Base-by-base conservation (phyloP, 768 basidiomycete genomes). In the Crucibulum laeve region DNA sequence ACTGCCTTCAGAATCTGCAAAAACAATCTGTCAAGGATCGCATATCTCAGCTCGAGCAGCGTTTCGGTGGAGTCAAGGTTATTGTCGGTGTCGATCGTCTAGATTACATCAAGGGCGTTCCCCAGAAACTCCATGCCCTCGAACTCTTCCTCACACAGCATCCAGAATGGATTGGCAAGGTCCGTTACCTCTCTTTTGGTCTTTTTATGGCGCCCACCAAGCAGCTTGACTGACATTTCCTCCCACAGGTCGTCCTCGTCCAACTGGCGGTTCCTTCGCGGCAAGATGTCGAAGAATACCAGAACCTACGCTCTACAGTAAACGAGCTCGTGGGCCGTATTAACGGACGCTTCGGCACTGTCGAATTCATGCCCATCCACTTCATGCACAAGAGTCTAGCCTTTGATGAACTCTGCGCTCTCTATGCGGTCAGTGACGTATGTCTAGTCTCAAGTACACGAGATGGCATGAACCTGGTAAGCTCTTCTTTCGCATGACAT, bases 51-150 rank as follows among this genome's bases (percentile, higher is more conserved):
- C 77, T 99, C 21, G 87, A 93, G 64, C 83, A 88, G 48, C 83
- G 94, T 38, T 99, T 98, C 65, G 79, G 84, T 35, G 95, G 89
- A 37, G 88, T 91, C 59, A 97, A 97, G 65, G 85, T 99, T 56
- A 96, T 99, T 60, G 92, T 98, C 51, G 96, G 96, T 40, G 96
- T 99, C 21, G 96, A 99, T 63, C 85, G 96, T 35, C 76, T 99
- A 42, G 96, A 99, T 62, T 99, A 99, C 68, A 98, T 99, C 83
- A 99, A 99, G 75, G 96, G 96, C 57, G 92, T 99, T 25, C 96
- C 96, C 1, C 96, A 99, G 63, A 99, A 99, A 67, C 67, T 99
- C 38, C 92, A 97, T 59, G 94, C 91, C 0, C 79, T 99, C 45
- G 96, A 99, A 59, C 79, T 95, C 33, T 99, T 99, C 79, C 77